Evolutionary conservation across 345 rosid genomes (phyloP).

Genomic region (Eucalyptus grandis): DNA sequence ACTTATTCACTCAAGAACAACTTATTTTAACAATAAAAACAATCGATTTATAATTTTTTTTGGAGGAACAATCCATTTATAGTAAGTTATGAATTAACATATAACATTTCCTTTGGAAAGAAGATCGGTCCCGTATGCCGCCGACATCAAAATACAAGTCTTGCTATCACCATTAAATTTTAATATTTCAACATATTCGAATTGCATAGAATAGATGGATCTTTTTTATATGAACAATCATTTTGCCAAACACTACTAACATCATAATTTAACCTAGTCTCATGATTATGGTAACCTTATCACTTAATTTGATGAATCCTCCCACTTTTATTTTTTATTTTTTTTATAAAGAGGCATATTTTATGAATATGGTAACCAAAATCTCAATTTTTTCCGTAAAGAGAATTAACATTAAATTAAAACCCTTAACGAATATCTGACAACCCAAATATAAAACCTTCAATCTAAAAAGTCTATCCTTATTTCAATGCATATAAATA

Average conservation of each 20-base stretch:
- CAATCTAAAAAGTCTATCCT: background rate
- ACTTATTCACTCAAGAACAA: background rate
- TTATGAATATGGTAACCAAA: background rate
- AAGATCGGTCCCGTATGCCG: rapidly evolving
- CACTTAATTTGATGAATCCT: background rate
- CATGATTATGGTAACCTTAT: background rate
- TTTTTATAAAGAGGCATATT: background rate
- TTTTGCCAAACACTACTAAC: too few relatives aligned
- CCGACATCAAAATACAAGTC: background rate
- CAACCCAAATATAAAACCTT: background rate
- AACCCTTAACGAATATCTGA: background rate
- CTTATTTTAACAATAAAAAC: background rate
- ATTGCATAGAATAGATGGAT: rapidly evolving
- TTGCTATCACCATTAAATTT: background rate
- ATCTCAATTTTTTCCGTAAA: background rate
- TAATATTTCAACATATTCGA: background rate
- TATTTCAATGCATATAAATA: background rate
- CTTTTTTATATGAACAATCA: background rate
- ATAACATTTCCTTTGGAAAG: background rate
- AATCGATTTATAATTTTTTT: background rate
- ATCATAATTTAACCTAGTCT: background rate
- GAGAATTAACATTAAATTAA: background rate
- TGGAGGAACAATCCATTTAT: background rate
- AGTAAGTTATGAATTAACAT: background rate
- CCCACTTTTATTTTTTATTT: rapidly evolving